phyloP scores from a whole-genome alignment of 495 filamentous ascomycete species.

The Aspergillus cavernicola region DNA sequence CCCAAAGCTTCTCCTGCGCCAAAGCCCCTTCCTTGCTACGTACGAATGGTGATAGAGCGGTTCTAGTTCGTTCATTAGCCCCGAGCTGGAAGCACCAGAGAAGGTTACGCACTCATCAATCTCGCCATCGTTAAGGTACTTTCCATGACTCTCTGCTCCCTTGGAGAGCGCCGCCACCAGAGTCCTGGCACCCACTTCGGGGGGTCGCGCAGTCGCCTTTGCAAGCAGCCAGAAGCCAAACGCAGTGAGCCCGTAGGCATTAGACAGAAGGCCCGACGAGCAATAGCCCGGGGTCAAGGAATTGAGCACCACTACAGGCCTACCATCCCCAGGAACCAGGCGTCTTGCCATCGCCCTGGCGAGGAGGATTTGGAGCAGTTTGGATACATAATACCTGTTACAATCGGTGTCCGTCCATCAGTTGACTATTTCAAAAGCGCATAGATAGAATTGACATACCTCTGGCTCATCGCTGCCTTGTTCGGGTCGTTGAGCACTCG shows the following conservation, averaged over 20 bases:
- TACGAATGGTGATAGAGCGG: background rate
- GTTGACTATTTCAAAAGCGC: background rate
- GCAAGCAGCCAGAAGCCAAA: background rate
- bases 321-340: background rate
- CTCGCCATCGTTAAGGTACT: conserved; percentile 23
- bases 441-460: background rate
- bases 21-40: background rate
- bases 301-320: background rate
- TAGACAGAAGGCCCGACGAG: conserved; percentile 4
- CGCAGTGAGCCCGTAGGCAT: background rate
- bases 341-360: background rate
- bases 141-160: conserved; percentile 36
- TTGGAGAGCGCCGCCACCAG: conserved; percentile 31
- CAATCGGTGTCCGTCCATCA: too few species aligned
- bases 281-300: background rate
- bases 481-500: conserved; percentile 17
- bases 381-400: background rate
- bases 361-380: background rate
- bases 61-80: background rate
- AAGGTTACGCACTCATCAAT: background rate
- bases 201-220: background rate
- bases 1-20: background rate
- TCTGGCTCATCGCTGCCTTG: conserved; percentile 20
- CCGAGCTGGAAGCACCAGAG: background rate
- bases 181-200: conserved; percentile 42